Evolutionary conservation across 331 rosid genomes (phyloP), one percentile per base, ranked within the genome.

Genomic region (Telfairia occidentalis): DNA sequence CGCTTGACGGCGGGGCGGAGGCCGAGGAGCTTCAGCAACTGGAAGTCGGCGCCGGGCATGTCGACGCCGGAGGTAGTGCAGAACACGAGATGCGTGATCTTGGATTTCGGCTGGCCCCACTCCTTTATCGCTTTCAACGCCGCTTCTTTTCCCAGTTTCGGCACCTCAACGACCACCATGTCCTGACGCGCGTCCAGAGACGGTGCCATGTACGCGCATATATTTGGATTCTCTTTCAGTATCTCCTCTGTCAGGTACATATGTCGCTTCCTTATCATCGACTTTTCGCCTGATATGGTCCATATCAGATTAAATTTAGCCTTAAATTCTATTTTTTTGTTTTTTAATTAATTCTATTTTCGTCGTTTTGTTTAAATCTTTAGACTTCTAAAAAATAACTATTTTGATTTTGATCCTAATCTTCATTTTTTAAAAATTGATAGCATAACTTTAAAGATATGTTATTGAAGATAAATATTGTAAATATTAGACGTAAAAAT

Each of bases 51-150:
- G 9, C 88, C 88, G 0, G 86, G 88, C 87, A 87, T 83, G 77
- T 85, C 88, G 5, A 86, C 79, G 9, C 93, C 84, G 0, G 83
- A 76, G 1, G 83, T 78, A 9, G 95, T 79, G 70, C 85, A 84
- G 43, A 89, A 81, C 7, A 87, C 82, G 2, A 84, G 61, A 46
- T 87, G 88, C 1, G 90, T 86, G 67, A 88, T 88, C 79, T 86
- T 86, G 64, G 90, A 88, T 46, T 84, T 88, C 3, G 88, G 88
- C 29, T 86, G 92, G 8, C 88, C 92, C 92, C 92, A 88, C 19
- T 86, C 90, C 1, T 82, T 84, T 18, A 88, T 84, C 0, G 92
- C 92, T 18, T 81, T 88, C 0, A 70, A 0, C 0, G 92, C 92
- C 0, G 92, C 92, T 4, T 88, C 90, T 46, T 88, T 88, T 0